Conservation (phyloP, 1,284 basidiomycete species). For the Moniliella sp. region DNA sequence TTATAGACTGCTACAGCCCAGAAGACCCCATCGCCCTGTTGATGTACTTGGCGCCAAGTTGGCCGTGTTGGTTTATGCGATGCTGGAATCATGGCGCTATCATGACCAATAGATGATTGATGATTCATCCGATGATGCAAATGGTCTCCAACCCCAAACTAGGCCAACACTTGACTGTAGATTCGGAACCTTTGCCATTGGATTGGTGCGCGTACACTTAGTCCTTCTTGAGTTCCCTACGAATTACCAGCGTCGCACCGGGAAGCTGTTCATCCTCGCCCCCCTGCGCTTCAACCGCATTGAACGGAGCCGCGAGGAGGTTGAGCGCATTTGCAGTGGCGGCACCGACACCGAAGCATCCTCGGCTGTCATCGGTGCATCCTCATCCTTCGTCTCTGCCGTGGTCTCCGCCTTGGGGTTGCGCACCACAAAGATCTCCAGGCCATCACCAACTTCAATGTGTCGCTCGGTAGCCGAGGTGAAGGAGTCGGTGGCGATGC, state of each 20-base stretch:
- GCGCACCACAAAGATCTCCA: constrained; percentile 30
- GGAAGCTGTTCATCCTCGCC: constrained; percentile 25
- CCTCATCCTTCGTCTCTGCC: background rate
- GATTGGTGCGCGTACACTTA: no score
- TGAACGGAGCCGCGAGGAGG: constrained; percentile 8
- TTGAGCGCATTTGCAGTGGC: constrained; percentile 8
- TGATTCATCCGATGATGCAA: no score
- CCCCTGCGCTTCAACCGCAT: constrained; percentile 22
- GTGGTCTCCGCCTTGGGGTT: constrained; percentile 2
- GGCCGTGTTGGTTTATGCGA: no score
- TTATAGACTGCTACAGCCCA: no score
- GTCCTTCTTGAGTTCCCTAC: constrained; percentile 31
- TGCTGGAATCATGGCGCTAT: no score
- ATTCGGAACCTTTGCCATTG: no score
- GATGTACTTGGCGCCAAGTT: no score
- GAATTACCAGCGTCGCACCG: constrained; percentile 25
- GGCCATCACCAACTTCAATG: constrained; percentile 31
- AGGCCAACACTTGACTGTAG: no score
- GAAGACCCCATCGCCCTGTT: no score
- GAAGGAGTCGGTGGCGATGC: constrained; percentile 28
- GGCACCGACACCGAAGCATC: background rate
- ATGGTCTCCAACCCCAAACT: no score
- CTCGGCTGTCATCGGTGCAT: background rate
- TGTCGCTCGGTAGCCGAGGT: constrained; percentile 29
- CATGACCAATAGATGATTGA: no score